These are phyloP conservation scores for Melampsora larici-populina DNA, from an alignment of 1,284 basidiomycete genomes.

Conservation along the genomic window DNA sequence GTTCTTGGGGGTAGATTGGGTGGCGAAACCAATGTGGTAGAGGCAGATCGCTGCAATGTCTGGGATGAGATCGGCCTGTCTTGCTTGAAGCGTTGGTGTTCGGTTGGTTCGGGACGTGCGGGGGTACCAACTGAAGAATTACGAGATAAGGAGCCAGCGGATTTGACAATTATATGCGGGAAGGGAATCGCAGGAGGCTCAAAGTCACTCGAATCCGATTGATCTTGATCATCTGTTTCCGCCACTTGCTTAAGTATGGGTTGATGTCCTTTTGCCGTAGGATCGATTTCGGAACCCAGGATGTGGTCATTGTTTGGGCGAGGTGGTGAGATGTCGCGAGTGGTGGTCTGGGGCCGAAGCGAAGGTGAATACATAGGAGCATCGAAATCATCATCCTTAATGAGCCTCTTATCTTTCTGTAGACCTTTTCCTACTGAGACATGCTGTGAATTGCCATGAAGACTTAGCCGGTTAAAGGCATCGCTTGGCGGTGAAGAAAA, in stretches of 20 bases:
- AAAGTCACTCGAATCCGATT: not conserved
- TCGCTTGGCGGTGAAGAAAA: not conserved
- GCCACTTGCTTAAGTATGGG: not conserved
- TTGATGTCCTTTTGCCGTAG: not conserved
- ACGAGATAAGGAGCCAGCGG: not conserved
- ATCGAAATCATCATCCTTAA: too few species aligned
- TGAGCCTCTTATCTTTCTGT: too few species aligned
- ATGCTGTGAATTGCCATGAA: too few species aligned
- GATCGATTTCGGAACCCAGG: too few species aligned
- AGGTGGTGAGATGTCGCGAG: too few species aligned
- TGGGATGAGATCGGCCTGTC: not conserved
- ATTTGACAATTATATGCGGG: constrained; percentile 17
- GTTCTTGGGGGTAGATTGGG: not conserved
- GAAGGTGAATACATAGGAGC: too few species aligned
- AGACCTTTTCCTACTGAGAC: too few species aligned
- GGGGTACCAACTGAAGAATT: too few species aligned
- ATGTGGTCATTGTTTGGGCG: too few species aligned
- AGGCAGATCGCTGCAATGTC: not conserved
- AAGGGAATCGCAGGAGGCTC: constrained; percentile 9
- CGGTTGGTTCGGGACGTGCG: not conserved
- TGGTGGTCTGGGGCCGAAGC: too few species aligned
- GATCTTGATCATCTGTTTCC: not conserved
- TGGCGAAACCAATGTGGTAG: not conserved
- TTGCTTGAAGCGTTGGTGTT: not conserved
- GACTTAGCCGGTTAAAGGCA: too few species aligned